phyloP scores from a whole-genome alignment of 768 basidiomycete species.

The Coprinopsis sp. region DNA sequence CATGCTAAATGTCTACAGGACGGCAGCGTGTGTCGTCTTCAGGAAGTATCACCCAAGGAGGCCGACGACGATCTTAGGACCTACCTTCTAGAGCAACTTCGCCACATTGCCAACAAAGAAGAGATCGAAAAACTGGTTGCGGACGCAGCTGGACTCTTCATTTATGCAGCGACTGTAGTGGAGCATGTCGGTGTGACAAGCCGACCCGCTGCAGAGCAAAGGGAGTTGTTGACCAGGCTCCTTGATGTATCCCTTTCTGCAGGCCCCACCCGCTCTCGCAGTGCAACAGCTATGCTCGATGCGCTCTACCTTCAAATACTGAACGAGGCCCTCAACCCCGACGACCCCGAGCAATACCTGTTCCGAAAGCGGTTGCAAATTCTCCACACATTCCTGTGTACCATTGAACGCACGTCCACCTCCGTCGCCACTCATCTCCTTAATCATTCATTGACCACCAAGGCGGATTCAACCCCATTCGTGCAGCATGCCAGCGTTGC shows the following conservation, averaged over 20 bases:
- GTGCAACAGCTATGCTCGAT: slow-evolving; percentile 11
- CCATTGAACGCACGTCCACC: slow-evolving; percentile 13
- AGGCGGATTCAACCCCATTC: neutral
- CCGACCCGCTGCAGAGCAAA: too few species aligned
- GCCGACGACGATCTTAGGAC: slow-evolving; percentile 1
- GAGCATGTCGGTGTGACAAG: too few species aligned
- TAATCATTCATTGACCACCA: neutral
- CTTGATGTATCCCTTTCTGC: too few species aligned
- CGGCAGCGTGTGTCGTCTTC: slow-evolving; percentile 3
- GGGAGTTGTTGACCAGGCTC: too few species aligned
- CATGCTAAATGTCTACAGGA: neutral
- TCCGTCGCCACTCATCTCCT: slow-evolving; percentile 14
- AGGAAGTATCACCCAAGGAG: neutral
- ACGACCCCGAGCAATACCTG: slow-evolving; percentile 6
- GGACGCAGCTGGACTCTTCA: too few species aligned
- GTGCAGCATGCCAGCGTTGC: too few species aligned
- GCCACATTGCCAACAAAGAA: neutral
- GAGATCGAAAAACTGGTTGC: slow-evolving; percentile 12
- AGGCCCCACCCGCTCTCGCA: too few species aligned
- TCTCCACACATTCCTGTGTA: slow-evolving; percentile 20
- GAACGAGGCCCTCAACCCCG: slow-evolving; percentile 14
- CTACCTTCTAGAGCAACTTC: slow-evolving; percentile 1
- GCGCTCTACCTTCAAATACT: slow-evolving; percentile 15
- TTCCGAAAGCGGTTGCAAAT: slow-evolving; percentile 9
- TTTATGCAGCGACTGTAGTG: too few species aligned